These are phyloP conservation scores for Lyophyllum semitale DNA, from an alignment of 768 basidiomycete species.

Conservation along the genomic window DNA sequence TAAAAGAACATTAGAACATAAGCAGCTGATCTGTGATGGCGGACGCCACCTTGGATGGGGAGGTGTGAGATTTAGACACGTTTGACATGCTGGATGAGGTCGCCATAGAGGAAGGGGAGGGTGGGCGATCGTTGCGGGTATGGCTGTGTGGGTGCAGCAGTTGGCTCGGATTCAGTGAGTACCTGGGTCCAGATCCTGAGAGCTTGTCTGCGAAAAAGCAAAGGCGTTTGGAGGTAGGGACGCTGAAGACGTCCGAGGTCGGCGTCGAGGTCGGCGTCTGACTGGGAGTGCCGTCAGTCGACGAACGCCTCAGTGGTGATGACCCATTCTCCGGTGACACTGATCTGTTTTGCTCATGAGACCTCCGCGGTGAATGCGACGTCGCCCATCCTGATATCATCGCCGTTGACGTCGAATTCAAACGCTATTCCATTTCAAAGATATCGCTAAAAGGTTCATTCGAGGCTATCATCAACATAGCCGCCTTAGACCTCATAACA, in stretches of 20 bases:
- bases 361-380: conserved; percentile 35
- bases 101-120: conserved; percentile 32
- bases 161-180: conserved; percentile 32
- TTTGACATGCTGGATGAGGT: conserved; percentile 33
- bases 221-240: conserved; percentile 36
- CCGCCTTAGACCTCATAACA: too few species aligned
- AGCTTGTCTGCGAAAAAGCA: conserved; percentile 47
- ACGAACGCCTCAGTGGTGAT: conserved; percentile 42
- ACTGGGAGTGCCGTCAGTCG: conserved; percentile 52
- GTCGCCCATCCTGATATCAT: conserved; percentile 28
- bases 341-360: conserved; percentile 40
- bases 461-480: too few species aligned
- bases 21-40: conserved; percentile 3
- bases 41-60: conserved; percentile 50
- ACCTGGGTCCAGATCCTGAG: conserved; percentile 35
- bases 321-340: conserved; percentile 34
- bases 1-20: conserved; percentile 12
- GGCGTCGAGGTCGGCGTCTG: conserved; percentile 31
- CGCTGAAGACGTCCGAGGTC: conserved; percentile 30
- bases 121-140: conserved; percentile 36
- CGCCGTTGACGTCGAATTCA: neutral
- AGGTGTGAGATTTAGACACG: conserved; percentile 42
- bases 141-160: conserved; percentile 39
- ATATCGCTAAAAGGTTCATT: too few species aligned
- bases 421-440: too few species aligned